Conservation (phyloP, 1,284 basidiomycete species). For the Leccinum subatratum region DNA sequence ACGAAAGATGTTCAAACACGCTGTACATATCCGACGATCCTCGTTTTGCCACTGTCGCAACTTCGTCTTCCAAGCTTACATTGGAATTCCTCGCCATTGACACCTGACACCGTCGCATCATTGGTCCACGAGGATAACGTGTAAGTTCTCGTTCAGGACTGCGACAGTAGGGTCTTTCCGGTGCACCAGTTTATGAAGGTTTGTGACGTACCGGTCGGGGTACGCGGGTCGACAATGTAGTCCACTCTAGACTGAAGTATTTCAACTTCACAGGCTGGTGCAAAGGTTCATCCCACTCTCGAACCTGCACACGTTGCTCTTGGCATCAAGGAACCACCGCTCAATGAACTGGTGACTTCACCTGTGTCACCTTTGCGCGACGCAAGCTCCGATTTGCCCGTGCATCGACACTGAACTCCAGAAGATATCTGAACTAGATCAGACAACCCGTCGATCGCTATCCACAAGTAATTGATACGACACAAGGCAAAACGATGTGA, state of each 20-base stretch:
- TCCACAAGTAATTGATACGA: too few species aligned
- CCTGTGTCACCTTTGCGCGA: slow-evolving; percentile 33
- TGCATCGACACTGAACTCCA: slow-evolving; percentile 6
- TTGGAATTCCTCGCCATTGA: slow-evolving; percentile 76
- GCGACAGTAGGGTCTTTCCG: slow-evolving; percentile 69
- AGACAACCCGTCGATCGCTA: too few species aligned
- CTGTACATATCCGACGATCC: slow-evolving; percentile 19
- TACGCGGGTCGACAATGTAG: not conserved
- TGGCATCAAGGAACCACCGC: slow-evolving; percentile 84
- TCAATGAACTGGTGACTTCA: slow-evolving; percentile 53
- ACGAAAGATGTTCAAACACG: slow-evolving; percentile 20
- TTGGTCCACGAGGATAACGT: slow-evolving; percentile 57
- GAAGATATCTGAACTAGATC: too few species aligned
- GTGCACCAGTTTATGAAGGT: slow-evolving; percentile 66
- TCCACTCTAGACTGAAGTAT: slow-evolving; percentile 9
- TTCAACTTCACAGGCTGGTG: slow-evolving; percentile 62
- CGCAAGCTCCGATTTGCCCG: slow-evolving; percentile 17
- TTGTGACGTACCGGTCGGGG: slow-evolving; percentile 7
- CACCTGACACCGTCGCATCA: slow-evolving; percentile 64
- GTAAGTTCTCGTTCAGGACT: slow-evolving; percentile 70
- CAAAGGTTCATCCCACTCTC: slow-evolving; percentile 56
- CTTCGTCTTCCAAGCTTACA: slow-evolving; percentile 33
- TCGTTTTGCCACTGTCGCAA: slow-evolving; percentile 21
- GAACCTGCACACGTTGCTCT: slow-evolving; percentile 68
- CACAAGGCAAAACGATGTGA: too few species aligned